Evolutionary conservation across 2,329 filamentous ascomycete genomes (phyloP).

Genomic region (Calonectria ilicicola): DNA sequence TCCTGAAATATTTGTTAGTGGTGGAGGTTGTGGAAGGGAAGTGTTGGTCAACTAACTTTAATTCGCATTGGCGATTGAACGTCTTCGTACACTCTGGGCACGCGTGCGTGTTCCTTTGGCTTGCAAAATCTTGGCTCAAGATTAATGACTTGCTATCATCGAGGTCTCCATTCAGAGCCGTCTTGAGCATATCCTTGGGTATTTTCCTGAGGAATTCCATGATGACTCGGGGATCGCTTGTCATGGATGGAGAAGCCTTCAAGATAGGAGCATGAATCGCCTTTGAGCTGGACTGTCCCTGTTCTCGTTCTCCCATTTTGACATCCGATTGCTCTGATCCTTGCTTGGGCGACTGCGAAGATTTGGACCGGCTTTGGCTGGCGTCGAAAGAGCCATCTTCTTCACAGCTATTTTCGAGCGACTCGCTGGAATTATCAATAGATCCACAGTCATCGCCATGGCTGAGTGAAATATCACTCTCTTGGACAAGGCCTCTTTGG

Average conservation of each 20-base stretch:
- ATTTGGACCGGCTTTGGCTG: neutral
- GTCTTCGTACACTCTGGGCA: conserved; percentile 60
- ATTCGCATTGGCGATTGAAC: conserved; percentile 65
- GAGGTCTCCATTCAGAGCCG: conserved; percentile 40
- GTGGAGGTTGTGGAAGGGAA: neutral
- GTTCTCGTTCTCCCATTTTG: conserved; percentile 30
- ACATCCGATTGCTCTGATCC: conserved; percentile 27
- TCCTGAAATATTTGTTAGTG: conserved; percentile 64
- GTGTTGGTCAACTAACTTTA: conserved; percentile 60
- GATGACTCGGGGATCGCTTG: conserved; percentile 18
- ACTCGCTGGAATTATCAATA: neutral
- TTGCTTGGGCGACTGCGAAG: neutral
- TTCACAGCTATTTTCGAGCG: neutral
- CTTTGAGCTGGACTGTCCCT: neutral
- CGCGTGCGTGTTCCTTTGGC: conserved; percentile 28
- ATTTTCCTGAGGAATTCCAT: conserved; percentile 42
- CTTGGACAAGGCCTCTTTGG: neutral
- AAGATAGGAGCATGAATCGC: neutral
- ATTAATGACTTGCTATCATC: conserved; percentile 21
- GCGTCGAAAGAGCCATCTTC: neutral
- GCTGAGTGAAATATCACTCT: neutral
- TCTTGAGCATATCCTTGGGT: conserved; percentile 49
- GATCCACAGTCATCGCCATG: neutral
- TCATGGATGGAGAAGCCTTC: neutral
- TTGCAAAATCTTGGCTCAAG: conserved; percentile 20